Percentiles rank a stretch among this genome's conserved stretches.
These are phyloP conservation scores for Tephrocybe sp. DNA, from an alignment of 768 basidiomycete species.

Conservation along the genomic window DNA sequence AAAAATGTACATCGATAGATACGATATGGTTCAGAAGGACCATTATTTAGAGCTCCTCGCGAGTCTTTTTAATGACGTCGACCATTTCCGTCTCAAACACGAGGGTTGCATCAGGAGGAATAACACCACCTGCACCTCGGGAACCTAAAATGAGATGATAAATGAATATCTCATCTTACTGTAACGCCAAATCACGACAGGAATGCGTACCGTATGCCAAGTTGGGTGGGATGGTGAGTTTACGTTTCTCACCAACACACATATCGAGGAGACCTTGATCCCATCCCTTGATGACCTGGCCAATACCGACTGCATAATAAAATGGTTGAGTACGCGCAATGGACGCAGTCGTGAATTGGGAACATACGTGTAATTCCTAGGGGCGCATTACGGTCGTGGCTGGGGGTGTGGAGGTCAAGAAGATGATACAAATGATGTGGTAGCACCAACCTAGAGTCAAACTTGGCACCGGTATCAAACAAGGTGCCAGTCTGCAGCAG, in stretches of 20 bases:
- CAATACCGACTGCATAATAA: constrained; percentile 56
- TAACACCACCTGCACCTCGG: constrained; percentile 72
- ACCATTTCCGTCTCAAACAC: constrained; percentile 87
- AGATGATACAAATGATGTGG: neutral
- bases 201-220: constrained; percentile 78
- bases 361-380: constrained; percentile 74
- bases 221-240: constrained; percentile 76
- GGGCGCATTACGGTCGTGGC: constrained; percentile 70
- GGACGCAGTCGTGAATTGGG: neutral
- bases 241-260: constrained; percentile 87
- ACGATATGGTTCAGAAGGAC: too few species aligned
- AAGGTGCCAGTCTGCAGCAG: constrained; percentile 74
- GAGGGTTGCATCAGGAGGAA: constrained; percentile 67
- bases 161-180: neutral
- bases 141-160: constrained; percentile 43
- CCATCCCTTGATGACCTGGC: constrained; percentile 86
- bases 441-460: constrained; percentile 75
- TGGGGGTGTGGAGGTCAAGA: constrained; percentile 22
- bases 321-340: neutral
- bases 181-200: too few species aligned
- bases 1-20: too few species aligned
- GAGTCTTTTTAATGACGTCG: constrained; percentile 40
- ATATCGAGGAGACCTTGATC: constrained; percentile 80
- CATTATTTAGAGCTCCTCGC: neutral
- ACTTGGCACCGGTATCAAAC: constrained; percentile 72